Conservation (phyloP, 2,329 filamentous ascomycete species). For the Sclerotinia borealis region DNA sequence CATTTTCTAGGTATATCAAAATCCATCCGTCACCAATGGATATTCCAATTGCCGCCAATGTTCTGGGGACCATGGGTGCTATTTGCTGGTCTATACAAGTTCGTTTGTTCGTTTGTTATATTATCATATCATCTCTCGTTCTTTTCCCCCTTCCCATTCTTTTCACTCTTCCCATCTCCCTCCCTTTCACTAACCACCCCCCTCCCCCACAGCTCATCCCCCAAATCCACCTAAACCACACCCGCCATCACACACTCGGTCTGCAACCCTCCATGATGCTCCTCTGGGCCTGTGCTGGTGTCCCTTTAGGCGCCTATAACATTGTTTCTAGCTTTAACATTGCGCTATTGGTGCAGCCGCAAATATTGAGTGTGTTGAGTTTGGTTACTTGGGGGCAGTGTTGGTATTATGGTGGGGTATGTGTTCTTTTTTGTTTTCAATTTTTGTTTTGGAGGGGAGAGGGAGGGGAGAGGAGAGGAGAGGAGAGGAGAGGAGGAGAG, state of each 20-base stretch:
- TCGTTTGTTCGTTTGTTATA: no score
- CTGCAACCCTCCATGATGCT: constrained; percentile 68
- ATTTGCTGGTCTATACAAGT: constrained; percentile 64
- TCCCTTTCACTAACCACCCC: not conserved
- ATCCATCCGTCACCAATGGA: constrained; percentile 39
- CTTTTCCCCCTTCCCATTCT: no score
- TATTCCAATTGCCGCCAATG: constrained; percentile 48
- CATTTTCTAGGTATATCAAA: not conserved
- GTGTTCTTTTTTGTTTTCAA: constrained; percentile 16
- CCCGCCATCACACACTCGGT: constrained; percentile 58
- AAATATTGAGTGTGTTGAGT: constrained; percentile 32
- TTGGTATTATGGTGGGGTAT: constrained; percentile 40
- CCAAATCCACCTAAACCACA: constrained; percentile 63
- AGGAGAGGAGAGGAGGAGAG: not conserved
- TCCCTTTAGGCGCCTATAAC: constrained; percentile 51
- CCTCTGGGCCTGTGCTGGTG: constrained; percentile 61
- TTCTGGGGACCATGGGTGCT: constrained; percentile 54
- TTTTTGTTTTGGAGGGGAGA: not conserved
- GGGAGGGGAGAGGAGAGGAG: not conserved
- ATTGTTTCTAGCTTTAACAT: constrained; percentile 31
- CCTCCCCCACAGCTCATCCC: constrained; percentile 50
- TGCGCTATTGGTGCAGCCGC: constrained; percentile 31
- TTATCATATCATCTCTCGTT: no score
- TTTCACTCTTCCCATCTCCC: not conserved
- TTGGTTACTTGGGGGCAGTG: constrained; percentile 34